Percentiles rank a stretch among this genome's conserved stretches.
These are phyloP conservation scores for Macadamia tetraphylla DNA, from an alignment of 164 flowering plant species.

Conservation along the genomic window DNA sequence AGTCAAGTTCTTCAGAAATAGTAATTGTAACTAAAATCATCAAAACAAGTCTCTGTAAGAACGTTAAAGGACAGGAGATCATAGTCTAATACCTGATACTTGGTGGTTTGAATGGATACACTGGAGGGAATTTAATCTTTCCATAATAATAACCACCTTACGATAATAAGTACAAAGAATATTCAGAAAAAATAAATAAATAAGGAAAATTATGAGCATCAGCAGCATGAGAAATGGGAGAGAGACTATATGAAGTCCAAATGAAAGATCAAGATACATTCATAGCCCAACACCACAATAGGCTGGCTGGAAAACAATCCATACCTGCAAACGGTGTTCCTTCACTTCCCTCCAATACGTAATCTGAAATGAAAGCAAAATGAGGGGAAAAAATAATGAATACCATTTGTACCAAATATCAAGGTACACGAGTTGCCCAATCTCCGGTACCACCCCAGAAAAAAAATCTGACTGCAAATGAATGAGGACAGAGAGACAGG, in stretches of 20 bases:
- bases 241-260: background rate
- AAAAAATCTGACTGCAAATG: background rate
- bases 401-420: slow-evolving; percentile 1
- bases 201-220: background rate
- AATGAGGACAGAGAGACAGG: background rate
- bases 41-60: background rate
- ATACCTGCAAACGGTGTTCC: slow-evolving; percentile 93
- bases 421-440: background rate
- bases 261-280: background rate
- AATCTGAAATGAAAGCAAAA: slow-evolving; percentile 42
- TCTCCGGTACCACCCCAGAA: no score
- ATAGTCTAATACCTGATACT: slow-evolving; percentile 57
- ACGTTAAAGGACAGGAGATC: background rate
- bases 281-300: no score
- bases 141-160: slow-evolving; percentile 93
- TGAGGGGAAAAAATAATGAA: background rate
- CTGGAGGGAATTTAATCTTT: slow-evolving; percentile 90
- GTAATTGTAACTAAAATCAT: background rate
- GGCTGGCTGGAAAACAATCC: background rate
- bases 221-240: background rate
- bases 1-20: slow-evolving; percentile 6
- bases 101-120: slow-evolving; percentile 96
- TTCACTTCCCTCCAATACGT: slow-evolving; percentile 94
- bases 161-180: slow-evolving; percentile 4
- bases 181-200: background rate